These are phyloP conservation scores for Penicillium dipodomyicola DNA, from an alignment of 495 filamentous ascomycete genomes.

Conservation along the genomic window DNA sequence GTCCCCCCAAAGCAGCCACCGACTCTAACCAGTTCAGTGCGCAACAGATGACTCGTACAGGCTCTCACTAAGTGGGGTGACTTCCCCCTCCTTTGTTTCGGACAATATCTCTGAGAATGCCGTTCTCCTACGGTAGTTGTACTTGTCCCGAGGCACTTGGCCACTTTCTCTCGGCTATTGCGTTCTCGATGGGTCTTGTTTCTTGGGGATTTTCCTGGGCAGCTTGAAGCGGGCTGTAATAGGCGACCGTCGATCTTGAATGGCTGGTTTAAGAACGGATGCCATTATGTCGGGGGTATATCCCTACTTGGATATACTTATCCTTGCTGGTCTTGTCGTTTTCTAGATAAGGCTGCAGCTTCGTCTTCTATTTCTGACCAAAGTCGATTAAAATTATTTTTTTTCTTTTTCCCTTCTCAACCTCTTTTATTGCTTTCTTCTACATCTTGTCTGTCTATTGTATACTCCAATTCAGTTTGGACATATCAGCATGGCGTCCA, in stretches of 20 bases:
- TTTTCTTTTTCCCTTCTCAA: background rate
- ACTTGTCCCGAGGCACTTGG: conserved; percentile 19
- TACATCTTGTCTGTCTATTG: background rate
- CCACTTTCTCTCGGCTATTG: conserved; percentile 22
- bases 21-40: background rate
- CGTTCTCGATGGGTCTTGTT: background rate
- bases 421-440: background rate
- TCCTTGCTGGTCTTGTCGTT: background rate
- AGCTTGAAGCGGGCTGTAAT: background rate
- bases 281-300: no score
- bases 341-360: background rate
- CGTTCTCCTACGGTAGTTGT: background rate
- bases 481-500: background rate
- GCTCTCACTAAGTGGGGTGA: background rate
- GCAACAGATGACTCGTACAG: conserved; percentile 1
- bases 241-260: background rate
- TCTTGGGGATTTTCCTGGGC: conserved; percentile 1
- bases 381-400: background rate
- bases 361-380: background rate
- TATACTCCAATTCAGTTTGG: background rate
- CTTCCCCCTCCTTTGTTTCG: conserved; percentile 10
- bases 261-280: background rate
- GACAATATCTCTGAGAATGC: conserved; percentile 3
- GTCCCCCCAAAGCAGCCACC: conserved; percentile 2
- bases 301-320: background rate